Base-by-base conservation (phyloP, 2,329 filamentous ascomycete species). In the Lecanicillium sp. region DNA sequence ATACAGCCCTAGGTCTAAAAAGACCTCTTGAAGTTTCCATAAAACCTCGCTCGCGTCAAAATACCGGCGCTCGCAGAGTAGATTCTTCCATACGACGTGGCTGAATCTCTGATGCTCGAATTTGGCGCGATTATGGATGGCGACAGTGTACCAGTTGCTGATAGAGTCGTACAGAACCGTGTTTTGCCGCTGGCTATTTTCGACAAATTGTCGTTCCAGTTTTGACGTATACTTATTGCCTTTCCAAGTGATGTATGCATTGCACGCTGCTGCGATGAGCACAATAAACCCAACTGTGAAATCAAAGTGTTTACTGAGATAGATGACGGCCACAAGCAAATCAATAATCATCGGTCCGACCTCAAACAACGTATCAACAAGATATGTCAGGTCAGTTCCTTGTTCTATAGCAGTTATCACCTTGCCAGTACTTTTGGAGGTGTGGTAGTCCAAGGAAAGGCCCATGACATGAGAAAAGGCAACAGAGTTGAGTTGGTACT, bases 391-490 rank as follows among this genome's bases (percentile, higher is more conserved):
- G 12, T 75, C 69, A 18, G 68, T 64, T 2, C 76, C 80, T 48
- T 80, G 76, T 40, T 70, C 65, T n/a, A 83, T 70, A 9, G 76
- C 71, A 43, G 73, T 71, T 48, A 75, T 71, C 2, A 83, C 62
- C 42, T 80, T 72, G 3, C 74, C 77, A 2, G 75, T 77, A 37
- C 71, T 68, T 51, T 80, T 81, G 37, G 68, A 68, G 31, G 74
- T 74, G 53, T 85, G 80, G 42, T 83, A 84, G 46, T 83, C 78
- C 59, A 79, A 79, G 0, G 77, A 81, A 4, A 84, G 65, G 27
- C 62, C 66, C 71, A 85, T 78, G 34, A 84, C 67, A 46, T 84
- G 78, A 37, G 71, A 65, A 54, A 82, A 84, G 0, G 78, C 37
- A 13, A 45, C 28, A 5, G 68, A 67, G 13, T 67, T 73, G 34